Evolutionary conservation across 805 yeast genomes (phyloP).

Genomic region (Hyphopichia homilentoma): DNA sequence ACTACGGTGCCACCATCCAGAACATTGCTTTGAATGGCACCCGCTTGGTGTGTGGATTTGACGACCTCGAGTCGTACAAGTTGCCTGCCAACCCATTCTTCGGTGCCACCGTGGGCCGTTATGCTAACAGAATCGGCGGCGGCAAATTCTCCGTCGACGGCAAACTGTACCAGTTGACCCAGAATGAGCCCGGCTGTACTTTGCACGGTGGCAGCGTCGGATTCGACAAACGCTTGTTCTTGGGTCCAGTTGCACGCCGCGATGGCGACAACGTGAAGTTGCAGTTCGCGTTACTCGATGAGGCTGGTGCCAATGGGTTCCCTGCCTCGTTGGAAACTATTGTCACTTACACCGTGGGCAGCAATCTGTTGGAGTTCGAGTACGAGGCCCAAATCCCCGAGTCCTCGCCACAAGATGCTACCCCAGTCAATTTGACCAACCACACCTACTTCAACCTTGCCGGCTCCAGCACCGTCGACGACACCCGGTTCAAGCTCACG

Average conservation of each 20-base stretch:
- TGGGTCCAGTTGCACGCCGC: conserved; percentile 50
- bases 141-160: conserved; percentile 43
- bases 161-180: conserved; percentile 34
- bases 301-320: conserved; percentile 51
- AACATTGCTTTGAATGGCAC: conserved; percentile 36
- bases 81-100: conserved; percentile 44
- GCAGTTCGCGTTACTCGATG: conserved; percentile 41
- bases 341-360: conserved; percentile 44
- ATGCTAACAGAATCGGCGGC: conserved; percentile 54
- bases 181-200: conserved; percentile 33
- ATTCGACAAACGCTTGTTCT: conserved; percentile 46
- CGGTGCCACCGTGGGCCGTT: conserved; percentile 65
- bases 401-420: conserved; percentile 33
- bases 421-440: conserved; percentile 57
- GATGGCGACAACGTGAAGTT: conserved; percentile 25
- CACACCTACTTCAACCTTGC: conserved; percentile 59
- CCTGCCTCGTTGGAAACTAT: conserved; percentile 52
- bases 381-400: conserved; percentile 38
- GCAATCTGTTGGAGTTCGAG: conserved; percentile 42
- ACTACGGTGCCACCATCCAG: conserved; percentile 51
- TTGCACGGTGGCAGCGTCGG: conserved; percentile 57
- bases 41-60: conserved; percentile 38
- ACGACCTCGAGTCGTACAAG: conserved; percentile 26
- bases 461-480: conserved; percentile 24
- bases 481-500: conserved; percentile 28